Evolutionary conservation across 257 asterid genomes (phyloP), one percentile per base, ranked within the genome.

Genomic region (Leptodermis oblonga): DNA sequence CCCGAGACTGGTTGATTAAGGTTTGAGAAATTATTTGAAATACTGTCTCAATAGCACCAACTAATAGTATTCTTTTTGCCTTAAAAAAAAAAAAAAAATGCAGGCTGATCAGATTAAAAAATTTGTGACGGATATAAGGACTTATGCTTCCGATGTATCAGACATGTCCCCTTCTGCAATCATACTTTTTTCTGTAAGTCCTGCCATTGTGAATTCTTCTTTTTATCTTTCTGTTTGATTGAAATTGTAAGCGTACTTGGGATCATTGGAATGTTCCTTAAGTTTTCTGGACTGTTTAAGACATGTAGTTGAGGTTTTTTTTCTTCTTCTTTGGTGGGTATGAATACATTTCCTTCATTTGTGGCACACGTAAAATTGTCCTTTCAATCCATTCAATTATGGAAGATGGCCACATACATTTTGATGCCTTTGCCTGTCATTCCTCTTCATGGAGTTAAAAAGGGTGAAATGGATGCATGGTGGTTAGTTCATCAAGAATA

Each of bases 111-210:
- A 77, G 28, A 54, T 82, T 55, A 95, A 88, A 73, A 86, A 85
- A 31, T 88, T 90, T 84, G 86, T 88, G 76, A 74, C 62, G 85
- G 82, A 83, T 73, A 81, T 92, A 75, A 81, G 81, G 78, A 81
- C 78, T 59, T 83, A 67, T 65, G 64, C 95, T 74, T 83, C 84
- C 62, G 71, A 75, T 71, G 83, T 65, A 70, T 83, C 97, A 17
- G 87, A 86, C 34, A 36, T 79, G 58, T 79, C 92, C 68, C 98
- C 98, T 61, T 80, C 85, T 74, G 93, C 93, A 73, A 82, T 92
- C 72, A 79, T 92, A 71, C 66, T 92, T 75, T 90, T 84, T 78
- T 70, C 86, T 67, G 96, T 90, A 78, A 84, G 97, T 79, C 62
- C 12, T 78, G 18, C 46, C 14, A n/a, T n/a, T n/a, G 18, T 28